A percentile compares a stretch with the other conserved stretches of the same genome.
phyloP scores from a whole-genome alignment of 192 early-diverging fungal species.

The Podila verticillata region DNA sequence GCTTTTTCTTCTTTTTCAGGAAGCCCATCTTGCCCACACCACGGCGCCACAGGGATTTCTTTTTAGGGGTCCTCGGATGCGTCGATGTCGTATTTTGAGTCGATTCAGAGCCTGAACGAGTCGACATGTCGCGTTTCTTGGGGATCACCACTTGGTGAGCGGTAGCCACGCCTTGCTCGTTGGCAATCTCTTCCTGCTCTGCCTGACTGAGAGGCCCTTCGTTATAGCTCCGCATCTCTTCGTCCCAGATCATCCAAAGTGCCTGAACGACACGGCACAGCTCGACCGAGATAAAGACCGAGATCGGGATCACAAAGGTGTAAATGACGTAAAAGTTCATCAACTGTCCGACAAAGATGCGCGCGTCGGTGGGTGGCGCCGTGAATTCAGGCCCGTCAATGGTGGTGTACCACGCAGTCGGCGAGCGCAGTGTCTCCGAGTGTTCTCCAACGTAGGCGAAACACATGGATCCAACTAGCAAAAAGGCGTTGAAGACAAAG shows the following conservation, averaged over 20 bases:
- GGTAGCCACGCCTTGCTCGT: slow-evolving; percentile 20
- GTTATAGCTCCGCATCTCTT: slow-evolving; percentile 60
- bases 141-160: background rate
- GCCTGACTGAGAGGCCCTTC: slow-evolving; percentile 45
- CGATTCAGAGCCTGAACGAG: slow-evolving; percentile 10
- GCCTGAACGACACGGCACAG: slow-evolving; percentile 73
- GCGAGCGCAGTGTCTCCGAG: slow-evolving; percentile 20
- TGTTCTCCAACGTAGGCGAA: slow-evolving; percentile 38
- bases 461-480: slow-evolving; percentile 58
- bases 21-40: slow-evolving; percentile 13
- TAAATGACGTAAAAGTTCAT: slow-evolving; percentile 65
- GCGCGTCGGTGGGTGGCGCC: background rate
- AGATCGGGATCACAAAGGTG: slow-evolving; percentile 80
- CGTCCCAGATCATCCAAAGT: slow-evolving; percentile 71
- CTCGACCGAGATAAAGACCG: slow-evolving; percentile 79
- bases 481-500: slow-evolving; percentile 59
- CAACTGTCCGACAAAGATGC: slow-evolving; percentile 47
- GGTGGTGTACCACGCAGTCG: slow-evolving; percentile 37
- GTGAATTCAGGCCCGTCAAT: slow-evolving; percentile 18
- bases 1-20: slow-evolving; percentile 37
- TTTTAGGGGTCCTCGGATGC: slow-evolving; percentile 7
- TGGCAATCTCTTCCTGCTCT: slow-evolving; percentile 39
- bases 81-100: slow-evolving; percentile 11
- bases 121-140: background rate
- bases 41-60: slow-evolving; percentile 37